These are phyloP conservation scores for Bipolaris oryzae DNA, from an alignment of 2,329 filamentous ascomycete species.

Conservation along the genomic window DNA sequence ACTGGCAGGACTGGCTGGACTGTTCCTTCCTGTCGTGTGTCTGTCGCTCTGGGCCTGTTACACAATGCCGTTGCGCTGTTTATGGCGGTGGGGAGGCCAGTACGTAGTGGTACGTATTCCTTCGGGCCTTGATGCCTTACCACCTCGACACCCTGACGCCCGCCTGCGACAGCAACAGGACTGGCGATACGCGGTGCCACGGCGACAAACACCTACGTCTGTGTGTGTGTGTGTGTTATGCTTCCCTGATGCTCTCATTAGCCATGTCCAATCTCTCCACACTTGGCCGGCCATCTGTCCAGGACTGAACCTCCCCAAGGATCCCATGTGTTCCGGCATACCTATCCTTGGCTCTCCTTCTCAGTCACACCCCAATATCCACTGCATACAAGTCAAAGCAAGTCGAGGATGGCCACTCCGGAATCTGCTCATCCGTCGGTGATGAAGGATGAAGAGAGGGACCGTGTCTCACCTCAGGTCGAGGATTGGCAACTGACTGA, in stretches of 20 bases:
- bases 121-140: background rate
- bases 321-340: constrained; percentile 4
- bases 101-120: too few species aligned
- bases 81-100: constrained; percentile 11
- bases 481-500: constrained; percentile 1
- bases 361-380: constrained; percentile 10
- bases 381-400: constrained; percentile 15
- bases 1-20: too few species aligned
- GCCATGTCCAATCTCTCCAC: too few species aligned
- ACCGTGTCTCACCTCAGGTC: background rate
- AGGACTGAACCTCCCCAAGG: too few species aligned
- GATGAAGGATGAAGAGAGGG: constrained; percentile 10
- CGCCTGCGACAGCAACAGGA: background rate
- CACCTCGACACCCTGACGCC: background rate
- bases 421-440: constrained; percentile 25
- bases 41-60: constrained; percentile 1
- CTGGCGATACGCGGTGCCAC: background rate
- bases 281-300: too few species aligned
- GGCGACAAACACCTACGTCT: background rate
- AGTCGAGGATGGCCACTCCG: constrained; percentile 13
- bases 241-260: background rate
- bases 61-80: constrained; percentile 9
- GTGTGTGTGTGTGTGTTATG: background rate
- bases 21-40: background rate
- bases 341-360: constrained; percentile 23